These are phyloP conservation scores for Spizellomyces punctatus DNA, from an alignment of 192 early-diverging fungal genomes.

Conservation along the genomic window DNA sequence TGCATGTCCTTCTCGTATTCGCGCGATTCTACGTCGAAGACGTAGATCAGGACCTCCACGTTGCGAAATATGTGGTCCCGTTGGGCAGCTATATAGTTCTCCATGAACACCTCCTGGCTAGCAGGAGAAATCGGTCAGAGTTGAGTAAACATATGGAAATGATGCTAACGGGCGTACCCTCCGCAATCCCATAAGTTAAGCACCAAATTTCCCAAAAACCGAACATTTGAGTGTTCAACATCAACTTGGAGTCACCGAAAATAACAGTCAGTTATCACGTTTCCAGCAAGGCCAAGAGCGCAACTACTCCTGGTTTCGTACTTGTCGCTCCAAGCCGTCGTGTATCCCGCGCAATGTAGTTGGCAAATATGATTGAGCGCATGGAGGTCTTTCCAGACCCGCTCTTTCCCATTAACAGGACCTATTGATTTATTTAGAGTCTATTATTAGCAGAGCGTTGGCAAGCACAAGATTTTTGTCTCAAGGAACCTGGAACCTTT, in stretches of 20 bases:
- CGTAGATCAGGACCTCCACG: constrained; percentile 99
- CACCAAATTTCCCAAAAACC: constrained; percentile 91
- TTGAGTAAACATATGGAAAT: no score
- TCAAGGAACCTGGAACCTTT: background rate
- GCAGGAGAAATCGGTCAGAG: background rate
- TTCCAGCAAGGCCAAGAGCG: background rate
- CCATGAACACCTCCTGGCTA: constrained; percentile 94
- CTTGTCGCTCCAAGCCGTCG: constrained; percentile 93
- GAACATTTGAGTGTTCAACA: constrained; percentile 94
- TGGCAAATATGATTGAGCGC: constrained; percentile 98
- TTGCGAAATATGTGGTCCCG: constrained; percentile 95
- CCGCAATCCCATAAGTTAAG: constrained; percentile 95
- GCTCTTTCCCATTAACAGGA: constrained; percentile 96
- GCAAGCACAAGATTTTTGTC: background rate
- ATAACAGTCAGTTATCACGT: background rate
- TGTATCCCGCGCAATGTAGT: constrained; percentile 95
- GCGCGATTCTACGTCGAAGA: constrained; percentile 93
- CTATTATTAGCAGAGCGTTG: background rate
- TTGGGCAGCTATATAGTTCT: constrained; percentile 91
- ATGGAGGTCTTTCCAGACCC: constrained; percentile 99
- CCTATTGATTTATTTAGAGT: constrained; percentile 50
- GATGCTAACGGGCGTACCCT: constrained; percentile 24
- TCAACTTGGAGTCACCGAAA: constrained; percentile 64
- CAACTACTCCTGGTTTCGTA: constrained; percentile 34
- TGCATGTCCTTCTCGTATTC: constrained; percentile 90